A percentile compares a stretch with the other conserved stretches of the same genome.
These are phyloP conservation scores for Phytophthora crassamura DNA, from an alignment of 352 stramenopile species.

Conservation along the genomic window DNA sequence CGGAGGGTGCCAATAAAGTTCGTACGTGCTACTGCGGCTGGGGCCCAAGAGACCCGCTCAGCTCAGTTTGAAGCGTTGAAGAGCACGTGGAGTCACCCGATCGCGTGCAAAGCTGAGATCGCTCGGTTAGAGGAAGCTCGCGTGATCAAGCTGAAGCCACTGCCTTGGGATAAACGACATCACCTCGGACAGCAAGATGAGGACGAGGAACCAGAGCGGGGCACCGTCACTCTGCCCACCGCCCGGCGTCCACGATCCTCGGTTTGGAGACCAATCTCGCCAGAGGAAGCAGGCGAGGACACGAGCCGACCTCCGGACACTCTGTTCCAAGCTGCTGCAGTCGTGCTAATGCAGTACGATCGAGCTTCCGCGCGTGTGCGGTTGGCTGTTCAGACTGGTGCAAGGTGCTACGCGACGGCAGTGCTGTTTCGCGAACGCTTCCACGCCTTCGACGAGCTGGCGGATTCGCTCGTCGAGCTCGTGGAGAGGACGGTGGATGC, in stretches of 20 bases:
- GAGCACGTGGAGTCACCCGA: constrained; percentile 42
- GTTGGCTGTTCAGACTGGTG: constrained; percentile 15
- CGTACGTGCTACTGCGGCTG: constrained; percentile 41
- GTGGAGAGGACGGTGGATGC: constrained; percentile 38
- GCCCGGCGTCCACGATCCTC: constrained; percentile 21
- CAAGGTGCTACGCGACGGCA: constrained; percentile 44
- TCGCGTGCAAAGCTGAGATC: constrained; percentile 42
- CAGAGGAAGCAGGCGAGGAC: background rate
- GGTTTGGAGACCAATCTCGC: background rate
- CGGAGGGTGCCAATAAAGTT: constrained; percentile 46
- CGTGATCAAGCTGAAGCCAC: constrained; percentile 18
- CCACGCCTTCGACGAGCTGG: constrained; percentile 66
- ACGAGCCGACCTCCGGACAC: constrained; percentile 18
- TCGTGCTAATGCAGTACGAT: constrained; percentile 48
- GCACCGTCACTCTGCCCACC: background rate
- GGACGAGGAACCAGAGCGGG: background rate
- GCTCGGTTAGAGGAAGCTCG: constrained; percentile 48
- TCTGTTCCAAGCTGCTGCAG: constrained; percentile 44
- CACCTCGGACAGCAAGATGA: constrained; percentile 12
- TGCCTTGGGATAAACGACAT: constrained; percentile 22
- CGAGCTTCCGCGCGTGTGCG: constrained; percentile 31
- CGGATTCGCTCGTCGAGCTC: constrained; percentile 36
- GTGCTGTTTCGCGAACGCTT: constrained; percentile 67
- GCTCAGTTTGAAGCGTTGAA: constrained; percentile 43
- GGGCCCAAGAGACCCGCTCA: constrained; percentile 30